Evolutionary conservation across 1,139 yeast species (phyloP).

Genomic region (Pichia sp.): DNA sequence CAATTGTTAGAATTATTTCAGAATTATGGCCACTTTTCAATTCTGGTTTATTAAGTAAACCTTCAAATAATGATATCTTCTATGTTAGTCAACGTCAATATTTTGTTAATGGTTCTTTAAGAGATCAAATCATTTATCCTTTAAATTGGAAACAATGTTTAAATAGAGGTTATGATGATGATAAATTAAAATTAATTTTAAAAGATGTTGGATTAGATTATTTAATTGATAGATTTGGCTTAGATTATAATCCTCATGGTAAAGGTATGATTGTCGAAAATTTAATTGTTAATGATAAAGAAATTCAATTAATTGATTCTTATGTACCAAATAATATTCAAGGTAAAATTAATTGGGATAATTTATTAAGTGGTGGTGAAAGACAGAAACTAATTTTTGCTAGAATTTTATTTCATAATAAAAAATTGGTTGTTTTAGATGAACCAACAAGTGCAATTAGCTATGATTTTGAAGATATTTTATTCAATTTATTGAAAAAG

Average conservation of each 20-base stretch:
- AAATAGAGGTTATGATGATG: slow-evolving; percentile 64
- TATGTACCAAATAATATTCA: slow-evolving; percentile 21
- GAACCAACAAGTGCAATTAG: slow-evolving; percentile 93
- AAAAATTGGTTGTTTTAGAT: slow-evolving; percentile 78
- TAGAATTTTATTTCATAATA: slow-evolving; percentile 71
- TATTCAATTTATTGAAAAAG: slow-evolving; percentile 68
- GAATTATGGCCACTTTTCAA: slow-evolving; percentile 86
- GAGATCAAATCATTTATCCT: slow-evolving; percentile 88
- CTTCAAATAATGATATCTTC: slow-evolving; percentile 62
- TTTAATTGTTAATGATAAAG: slow-evolving; percentile 21
- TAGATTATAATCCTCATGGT: slow-evolving; percentile 36
- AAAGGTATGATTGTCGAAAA: slow-evolving; percentile 21
- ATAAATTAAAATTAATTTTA: slow-evolving; percentile 58
- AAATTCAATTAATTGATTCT: slow-evolving; percentile 20
- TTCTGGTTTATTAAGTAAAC: slow-evolving; percentile 73
- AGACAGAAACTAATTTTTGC: slow-evolving; percentile 91
- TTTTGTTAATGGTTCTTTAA: slow-evolving; percentile 65
- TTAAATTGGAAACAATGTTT: slow-evolving; percentile 72
- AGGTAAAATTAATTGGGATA: slow-evolving; percentile 54
- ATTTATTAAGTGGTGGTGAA: slow-evolving; percentile 90
- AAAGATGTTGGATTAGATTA: slow-evolving; percentile 76
- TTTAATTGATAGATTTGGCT: slow-evolving; percentile 42
- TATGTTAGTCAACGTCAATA: slow-evolving; percentile 81
- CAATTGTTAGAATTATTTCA: slow-evolving; percentile 76
- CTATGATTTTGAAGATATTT: slow-evolving; percentile 82